Evolutionary conservation across 2,329 filamentous ascomycete genomes (phyloP), one percentile per base, ranked within the genome.

Genomic region (Penicillium sp.): DNA sequence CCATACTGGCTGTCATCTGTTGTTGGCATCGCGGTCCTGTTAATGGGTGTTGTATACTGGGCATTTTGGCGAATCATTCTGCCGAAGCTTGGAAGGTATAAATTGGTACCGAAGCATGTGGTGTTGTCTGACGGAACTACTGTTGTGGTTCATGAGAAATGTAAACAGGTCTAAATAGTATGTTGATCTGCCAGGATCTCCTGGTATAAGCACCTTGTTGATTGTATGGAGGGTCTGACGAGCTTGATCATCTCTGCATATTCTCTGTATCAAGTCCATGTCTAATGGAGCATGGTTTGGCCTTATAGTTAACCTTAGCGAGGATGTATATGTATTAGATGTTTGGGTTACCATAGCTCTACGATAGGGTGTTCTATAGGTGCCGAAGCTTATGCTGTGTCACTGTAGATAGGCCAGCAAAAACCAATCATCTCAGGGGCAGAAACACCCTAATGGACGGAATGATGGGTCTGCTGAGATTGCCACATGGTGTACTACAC

Each of bases 1-100:
- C 74, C 74, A 0, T 77, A 77, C 58, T 77, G 68, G 51, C 60
- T 76, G 22, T 70, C 75, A 46, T 73, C 73, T 43, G 65, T 76
- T 9, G 71, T 76, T 6, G 74, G 73, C 2, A 69, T 74, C 44
- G 73, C 56, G 1, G 69, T 76, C 44, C 66, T 77, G 27, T 57
- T 62, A 7, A 66, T 66, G 2, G 74, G 72, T 4, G 72, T 71
- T 16, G 57, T 76, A 0, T 77, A 77, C 55, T 77, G 74, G 74
- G 41, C 42, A 11, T 6, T 56, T 6, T 60, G 57, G 57, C 48
- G 48, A 39, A 42, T 41, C 16, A 13, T 52, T n/a, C 28, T 56
- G 14, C 57, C 57, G 1, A 22, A 7, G 18, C 28, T 59, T 22
- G 54, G 54, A 6, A 32, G 31, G 14, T 60, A 59, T 36, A 46